phyloP scores from a whole-genome alignment of 2,329 filamentous ascomycete genomes.

The Sordariomycetes sp. region DNA sequence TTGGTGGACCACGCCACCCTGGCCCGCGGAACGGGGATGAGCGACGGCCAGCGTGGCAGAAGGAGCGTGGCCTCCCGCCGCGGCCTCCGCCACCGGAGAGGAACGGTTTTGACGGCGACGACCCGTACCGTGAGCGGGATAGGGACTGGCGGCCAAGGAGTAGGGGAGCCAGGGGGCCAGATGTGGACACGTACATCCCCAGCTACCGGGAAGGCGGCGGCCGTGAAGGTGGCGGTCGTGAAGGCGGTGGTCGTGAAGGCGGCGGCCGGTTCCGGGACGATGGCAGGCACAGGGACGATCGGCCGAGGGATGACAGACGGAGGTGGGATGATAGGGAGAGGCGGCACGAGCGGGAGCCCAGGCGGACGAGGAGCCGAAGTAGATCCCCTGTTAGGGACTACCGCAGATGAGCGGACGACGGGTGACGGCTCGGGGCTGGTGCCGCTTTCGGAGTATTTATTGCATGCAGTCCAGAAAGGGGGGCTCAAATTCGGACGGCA shows the following conservation, averaged over 20 bases:
- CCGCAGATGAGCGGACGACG: slow-evolving; percentile 22
- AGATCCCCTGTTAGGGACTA: slow-evolving; percentile 30
- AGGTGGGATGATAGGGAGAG: slow-evolving; percentile 29
- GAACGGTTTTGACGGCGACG: slow-evolving; percentile 21
- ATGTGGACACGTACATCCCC: slow-evolving; percentile 40
- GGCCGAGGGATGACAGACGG: background rate
- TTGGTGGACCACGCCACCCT: slow-evolving; percentile 32
- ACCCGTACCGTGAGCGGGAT: slow-evolving; percentile 14
- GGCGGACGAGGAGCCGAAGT: slow-evolving; percentile 26
- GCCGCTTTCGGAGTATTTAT: background rate
- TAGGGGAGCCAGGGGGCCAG: slow-evolving; percentile 18
- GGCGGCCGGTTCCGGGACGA: slow-evolving; percentile 17
- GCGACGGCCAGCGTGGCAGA: slow-evolving; percentile 42
- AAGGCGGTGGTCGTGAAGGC: slow-evolving; percentile 17
- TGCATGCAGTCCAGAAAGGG: background rate
- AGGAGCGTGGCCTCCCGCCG: slow-evolving; percentile 34
- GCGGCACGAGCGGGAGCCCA: slow-evolving; percentile 21
- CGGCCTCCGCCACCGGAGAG: slow-evolving; percentile 37
- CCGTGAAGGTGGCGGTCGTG: slow-evolving; percentile 18
- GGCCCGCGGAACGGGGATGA: slow-evolving; percentile 24
- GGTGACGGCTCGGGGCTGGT: background rate
- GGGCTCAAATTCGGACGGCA: background rate
- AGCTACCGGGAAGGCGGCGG: slow-evolving; percentile 24
- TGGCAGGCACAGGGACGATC: slow-evolving; percentile 20
- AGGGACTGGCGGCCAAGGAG: slow-evolving; percentile 20